Evolutionary conservation across 192 early-diverging fungal genomes (phyloP), one percentile per base, ranked within the genome.

Genomic region (Rhizoclosmatium globosum): DNA sequence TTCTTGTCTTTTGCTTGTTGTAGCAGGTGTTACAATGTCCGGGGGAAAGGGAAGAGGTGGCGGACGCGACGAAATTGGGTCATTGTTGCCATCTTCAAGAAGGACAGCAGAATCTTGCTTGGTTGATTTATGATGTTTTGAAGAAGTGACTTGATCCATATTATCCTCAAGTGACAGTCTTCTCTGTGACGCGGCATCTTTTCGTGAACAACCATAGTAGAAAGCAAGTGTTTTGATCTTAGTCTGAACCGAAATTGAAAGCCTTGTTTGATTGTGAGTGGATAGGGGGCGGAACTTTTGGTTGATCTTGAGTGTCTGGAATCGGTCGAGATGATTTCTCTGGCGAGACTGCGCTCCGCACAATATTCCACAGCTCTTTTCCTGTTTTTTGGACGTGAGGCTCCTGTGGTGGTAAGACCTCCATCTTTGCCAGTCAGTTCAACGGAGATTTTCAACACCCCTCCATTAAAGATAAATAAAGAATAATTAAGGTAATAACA

Each of bases 191-290:
- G 77, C 9, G 83, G 82, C 3, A 81, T 44, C 44, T 76, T 59
- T 47, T 74, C 21, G 57, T 87, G 85, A 15, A 45, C 44, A 57
- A 76, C 42, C 6, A 68, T 78, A 21, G 58, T 68, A 3, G 72
- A 47, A 13, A 81, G 39, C 2, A 38, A 21, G 43, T 84, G 85
- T 42, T 78, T 76, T 57, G 65, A 45, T 7, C 70, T 31, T 6
- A 87, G 75, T 1, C 62, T 9, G 47, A 58, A 79, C 57, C 68
- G 77, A 77, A 79, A 83, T 48, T 77, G 81, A 58, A 87, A 87
- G 0, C 85, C 85, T 41, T 84, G 82, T 4, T 71, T 50, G 38
- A 87, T 38, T n/a, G 85, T 80, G 2, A 84, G 21, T n/a, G 81
- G n/a, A 58, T 87, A 87, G 53, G 31, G n/a, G n/a, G n/a, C n/a